Base-by-base conservation (phyloP, 1,284 basidiomycete genomes). In the Cryptococcus sp. region DNA sequence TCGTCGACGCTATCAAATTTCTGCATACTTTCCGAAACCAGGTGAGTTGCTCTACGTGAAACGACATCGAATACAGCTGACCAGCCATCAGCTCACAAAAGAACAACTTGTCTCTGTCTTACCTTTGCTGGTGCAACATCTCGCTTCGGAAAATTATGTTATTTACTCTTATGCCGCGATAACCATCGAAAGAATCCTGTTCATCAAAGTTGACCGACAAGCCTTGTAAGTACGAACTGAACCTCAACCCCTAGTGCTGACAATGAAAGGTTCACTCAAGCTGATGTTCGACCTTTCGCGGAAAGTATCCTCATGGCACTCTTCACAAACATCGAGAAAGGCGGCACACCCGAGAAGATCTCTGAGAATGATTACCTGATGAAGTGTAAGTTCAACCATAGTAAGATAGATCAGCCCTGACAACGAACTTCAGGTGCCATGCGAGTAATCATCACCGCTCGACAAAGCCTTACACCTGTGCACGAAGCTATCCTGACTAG, bases 361-460 rank as follows among this genome's bases (percentile, higher is more conserved):
- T 91, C 96, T 0, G 94, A 98, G 74, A 99, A 99, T 70, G 95
- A 98, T 73, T 90, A 96, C 76, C 79, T 98, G 52, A 98, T 98
- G 91, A 94, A 92, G 80, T 96, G 95, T 91, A 63, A 49, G 86
- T 73, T 30, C 23, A 6, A 38, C 11, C 42, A 30, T n/a, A 13
- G 23, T 3, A 30, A 34, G 15, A 30, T 41, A 33, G 4, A 32
- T 4, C n/a, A 23, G 23, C 23, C 2, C 11, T 46, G 32, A 38
- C 45, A 37, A 23, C 41, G 7, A 42, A 38, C 4, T 31, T 8
- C 58, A 94, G 92, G 89, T 74, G 85, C 85, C 30, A 95, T 98
- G 91, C 85, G 95, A 44, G 86, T 98, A 46, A 88, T 98, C 66
- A 82, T 97, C 53, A 96, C 90, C 0, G 88, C 91, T 4, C 83